Evolutionary conservation across 257 asterid genomes (phyloP).

Genomic region (Solanum sitiens): DNA sequence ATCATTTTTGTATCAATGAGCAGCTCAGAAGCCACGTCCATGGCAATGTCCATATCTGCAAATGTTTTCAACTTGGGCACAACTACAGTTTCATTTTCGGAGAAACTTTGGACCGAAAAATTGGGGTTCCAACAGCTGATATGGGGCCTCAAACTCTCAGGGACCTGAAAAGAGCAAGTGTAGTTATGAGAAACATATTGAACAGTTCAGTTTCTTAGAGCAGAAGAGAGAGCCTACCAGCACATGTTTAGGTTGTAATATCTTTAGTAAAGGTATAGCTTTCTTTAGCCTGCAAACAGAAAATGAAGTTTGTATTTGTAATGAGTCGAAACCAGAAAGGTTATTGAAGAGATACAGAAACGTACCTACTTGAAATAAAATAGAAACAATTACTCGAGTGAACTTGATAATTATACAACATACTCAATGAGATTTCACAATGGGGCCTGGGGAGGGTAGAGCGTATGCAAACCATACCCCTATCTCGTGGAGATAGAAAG

Average conservation of each 20-base stretch:
- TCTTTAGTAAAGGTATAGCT: slow-evolving; percentile 36
- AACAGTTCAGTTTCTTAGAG: background rate
- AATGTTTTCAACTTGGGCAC: slow-evolving; percentile 33
- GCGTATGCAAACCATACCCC: background rate
- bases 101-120: slow-evolving; percentile 30
- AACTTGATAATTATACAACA: background rate
- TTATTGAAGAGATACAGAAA: background rate
- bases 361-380: background rate
- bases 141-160: slow-evolving; percentile 38
- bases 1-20: slow-evolving; percentile 31
- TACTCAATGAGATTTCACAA: background rate
- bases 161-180: slow-evolving; percentile 35
- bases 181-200: background rate
- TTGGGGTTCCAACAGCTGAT: slow-evolving; percentile 15
- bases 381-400: background rate
- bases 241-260: slow-evolving; percentile 59
- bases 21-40: slow-evolving; percentile 24
- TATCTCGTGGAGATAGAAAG: background rate
- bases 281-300: slow-evolving; percentile 34
- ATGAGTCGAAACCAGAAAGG: background rate
- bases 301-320: background rate
- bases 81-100: slow-evolving; percentile 26
- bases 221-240: slow-evolving; percentile 31
- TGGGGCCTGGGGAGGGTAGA: background rate
- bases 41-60: slow-evolving; percentile 37